phyloP scores from a whole-genome alignment of 352 stramenopile species.

The Globisporangium orthogonon region DNA sequence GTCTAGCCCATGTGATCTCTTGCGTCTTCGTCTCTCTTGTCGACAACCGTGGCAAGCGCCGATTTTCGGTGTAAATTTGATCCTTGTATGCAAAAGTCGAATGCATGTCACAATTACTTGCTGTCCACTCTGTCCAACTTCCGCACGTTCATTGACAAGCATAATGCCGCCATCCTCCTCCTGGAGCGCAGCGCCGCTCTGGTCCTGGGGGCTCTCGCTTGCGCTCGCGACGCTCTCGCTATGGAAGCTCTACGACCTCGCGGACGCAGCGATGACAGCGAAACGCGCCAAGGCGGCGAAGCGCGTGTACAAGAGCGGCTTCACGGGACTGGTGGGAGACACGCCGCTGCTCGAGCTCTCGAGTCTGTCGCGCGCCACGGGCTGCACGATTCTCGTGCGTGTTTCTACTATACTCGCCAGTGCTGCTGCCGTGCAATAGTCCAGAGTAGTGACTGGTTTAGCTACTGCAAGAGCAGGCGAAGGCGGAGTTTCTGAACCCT shows the following conservation, averaged over 20 bases:
- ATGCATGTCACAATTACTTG: neutral
- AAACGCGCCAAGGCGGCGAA: conserved; percentile 17
- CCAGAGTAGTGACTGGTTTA: neutral
- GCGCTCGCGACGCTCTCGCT: conserved; percentile 58
- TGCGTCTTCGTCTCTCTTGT: too few species aligned
- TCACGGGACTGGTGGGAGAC: conserved; percentile 89
- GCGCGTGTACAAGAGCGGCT: conserved; percentile 33
- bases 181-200: conserved; percentile 33
- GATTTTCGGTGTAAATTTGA: neutral
- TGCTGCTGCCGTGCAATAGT: neutral
- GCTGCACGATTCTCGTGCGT: conserved; percentile 84
- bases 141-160: conserved; percentile 3
- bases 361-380: conserved; percentile 87
- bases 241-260: conserved; percentile 64
- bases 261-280: conserved; percentile 7
- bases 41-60: neutral
- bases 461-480: conserved; percentile 40
- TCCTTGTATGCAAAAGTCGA: conserved; percentile 9
- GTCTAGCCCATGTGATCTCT: too few species aligned
- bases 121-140: neutral
- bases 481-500: conserved; percentile 97
- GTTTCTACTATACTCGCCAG: neutral
- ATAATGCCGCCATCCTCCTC: conserved; percentile 1
- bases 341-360: conserved; percentile 90
- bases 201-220: conserved; percentile 50